Base-by-base conservation (phyloP, 495 filamentous ascomycete genomes). In the Trichocladium uniseriatum region DNA sequence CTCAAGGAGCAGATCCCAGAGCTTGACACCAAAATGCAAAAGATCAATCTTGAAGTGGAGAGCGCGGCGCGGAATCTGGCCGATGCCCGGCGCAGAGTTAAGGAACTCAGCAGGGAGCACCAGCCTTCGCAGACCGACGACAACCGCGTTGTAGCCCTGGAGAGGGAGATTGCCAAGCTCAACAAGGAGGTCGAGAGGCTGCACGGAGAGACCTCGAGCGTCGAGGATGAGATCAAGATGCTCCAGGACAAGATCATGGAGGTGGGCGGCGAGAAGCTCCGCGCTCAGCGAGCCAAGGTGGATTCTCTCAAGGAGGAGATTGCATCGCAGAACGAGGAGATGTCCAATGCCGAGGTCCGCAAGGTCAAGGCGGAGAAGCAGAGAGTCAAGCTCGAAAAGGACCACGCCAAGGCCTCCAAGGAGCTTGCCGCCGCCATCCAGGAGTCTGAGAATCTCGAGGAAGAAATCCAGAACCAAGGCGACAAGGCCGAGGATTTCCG, bases 241-340 rank as follows among this genome's bases (percentile, higher is more conserved):
- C 74, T 98, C 16, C 90, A 97, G 64, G 83, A 87, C 72, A 94
- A 92, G 72, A 97, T 98, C 58, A 96, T 97, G 91, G 84, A 95
- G 67, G 82, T 94, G 46, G 92, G 92, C 51, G 92, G 92, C 69
- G 89, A 96, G 38, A 84, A 86, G 62, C 80, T 98, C 9, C 81
- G 92, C 38, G 78, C 82, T 20, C 91, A 97, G 61, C 91, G 92
- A 57, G 83, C 86, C 27, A 95, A 86, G 68, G 90, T 98, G n/a
- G 92, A 97, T 65, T 80, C 84, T 20, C 68, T 89, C 43, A 92
- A 89, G 63, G 86, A 91, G 61, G 86, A 94, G 62, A 86, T 95
- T 47, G 74, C 83, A 47, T 77, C 83, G 14, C 71, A 94, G 27
- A 80, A 81, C 45, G 89, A 96, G 51, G 79, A 87, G 46, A 80